These are phyloP conservation scores for Periconia macrospinosa DNA, from an alignment of 2,329 filamentous ascomycete species.

Conservation along the genomic window DNA sequence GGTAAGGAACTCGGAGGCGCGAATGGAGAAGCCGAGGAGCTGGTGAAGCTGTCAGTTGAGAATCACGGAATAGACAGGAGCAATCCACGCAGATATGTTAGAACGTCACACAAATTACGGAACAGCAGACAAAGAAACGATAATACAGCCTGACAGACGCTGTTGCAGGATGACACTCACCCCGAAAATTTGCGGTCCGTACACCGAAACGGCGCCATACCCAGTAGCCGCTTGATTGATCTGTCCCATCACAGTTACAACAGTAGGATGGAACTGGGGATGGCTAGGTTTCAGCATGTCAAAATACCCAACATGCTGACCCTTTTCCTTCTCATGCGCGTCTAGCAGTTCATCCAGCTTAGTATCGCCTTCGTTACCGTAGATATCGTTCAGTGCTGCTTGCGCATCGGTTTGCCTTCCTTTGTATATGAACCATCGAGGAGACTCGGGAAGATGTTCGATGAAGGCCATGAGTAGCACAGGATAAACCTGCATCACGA, in stretches of 20 bases:
- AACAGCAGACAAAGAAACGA: background rate
- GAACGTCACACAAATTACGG: background rate
- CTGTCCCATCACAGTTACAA: slow-evolving; percentile 65
- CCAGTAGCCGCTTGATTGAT: slow-evolving; percentile 63
- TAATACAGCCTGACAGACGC: too few relatives aligned
- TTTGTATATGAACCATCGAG: slow-evolving; percentile 60
- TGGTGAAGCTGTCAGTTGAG: slow-evolving; percentile 27
- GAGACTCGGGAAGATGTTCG: slow-evolving; percentile 58
- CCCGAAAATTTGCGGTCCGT: slow-evolving; percentile 66
- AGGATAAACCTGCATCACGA: slow-evolving; percentile 64
- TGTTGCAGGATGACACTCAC: slow-evolving; percentile 15
- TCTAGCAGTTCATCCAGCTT: slow-evolving; percentile 55
- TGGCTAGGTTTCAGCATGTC: slow-evolving; percentile 61
- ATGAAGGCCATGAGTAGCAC: slow-evolving; percentile 57
- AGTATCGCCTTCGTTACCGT: slow-evolving; percentile 53
- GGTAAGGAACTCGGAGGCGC: slow-evolving; percentile 58
- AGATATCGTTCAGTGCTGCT: slow-evolving; percentile 52
- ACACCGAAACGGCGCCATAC: slow-evolving; percentile 64
- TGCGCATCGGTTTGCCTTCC: slow-evolving; percentile 55
- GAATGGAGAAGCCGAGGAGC: slow-evolving; percentile 59
- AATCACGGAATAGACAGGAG: background rate
- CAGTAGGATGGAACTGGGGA: slow-evolving; percentile 62
- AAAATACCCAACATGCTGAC: slow-evolving; percentile 53
- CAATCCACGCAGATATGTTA: background rate
- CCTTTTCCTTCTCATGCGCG: slow-evolving; percentile 54